A percentile compares a stretch with the other conserved stretches of the same genome.
Evolutionary conservation across 2,329 filamentous ascomycete species (phyloP).

Genomic region (Akanthomyces lecanii): DNA sequence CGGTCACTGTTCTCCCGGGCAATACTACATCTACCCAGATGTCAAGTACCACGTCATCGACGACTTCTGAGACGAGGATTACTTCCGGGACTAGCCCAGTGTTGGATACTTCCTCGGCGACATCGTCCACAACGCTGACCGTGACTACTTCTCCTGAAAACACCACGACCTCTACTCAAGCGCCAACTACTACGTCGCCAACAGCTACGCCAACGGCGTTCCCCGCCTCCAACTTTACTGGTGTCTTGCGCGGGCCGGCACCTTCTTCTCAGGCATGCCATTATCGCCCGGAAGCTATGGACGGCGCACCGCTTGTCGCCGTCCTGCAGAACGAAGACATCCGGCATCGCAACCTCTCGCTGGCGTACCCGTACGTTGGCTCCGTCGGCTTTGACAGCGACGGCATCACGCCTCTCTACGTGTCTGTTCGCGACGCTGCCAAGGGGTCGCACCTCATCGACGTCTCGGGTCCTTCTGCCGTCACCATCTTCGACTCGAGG

Average conservation of each 20-base stretch:
- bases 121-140: too few species aligned
- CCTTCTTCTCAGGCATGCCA: conserved; percentile 25
- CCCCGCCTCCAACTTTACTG: conserved; percentile 11
- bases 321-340: conserved; percentile 30
- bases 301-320: conserved; percentile 24
- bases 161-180: too few species aligned
- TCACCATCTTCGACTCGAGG: conserved; percentile 30
- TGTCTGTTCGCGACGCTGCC: conserved; percentile 29
- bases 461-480: conserved; percentile 29
- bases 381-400: conserved; percentile 32
- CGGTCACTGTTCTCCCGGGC: not conserved
- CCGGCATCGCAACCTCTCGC: conserved; percentile 27
- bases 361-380: conserved; percentile 35
- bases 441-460: conserved; percentile 30
- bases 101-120: too few species aligned
- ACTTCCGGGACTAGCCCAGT: not conserved
- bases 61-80: not conserved
- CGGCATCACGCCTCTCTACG: conserved; percentile 30
- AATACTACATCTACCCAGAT: not conserved
- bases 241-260: conserved; percentile 7
- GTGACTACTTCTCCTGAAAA: too few species aligned
- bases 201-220: not conserved
- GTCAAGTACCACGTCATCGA: not conserved
- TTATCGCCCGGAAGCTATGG: conserved; percentile 24
- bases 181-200: not conserved